Base-by-base conservation (phyloP, 768 basidiomycete species). In the Boletus rex-veris region DNA sequence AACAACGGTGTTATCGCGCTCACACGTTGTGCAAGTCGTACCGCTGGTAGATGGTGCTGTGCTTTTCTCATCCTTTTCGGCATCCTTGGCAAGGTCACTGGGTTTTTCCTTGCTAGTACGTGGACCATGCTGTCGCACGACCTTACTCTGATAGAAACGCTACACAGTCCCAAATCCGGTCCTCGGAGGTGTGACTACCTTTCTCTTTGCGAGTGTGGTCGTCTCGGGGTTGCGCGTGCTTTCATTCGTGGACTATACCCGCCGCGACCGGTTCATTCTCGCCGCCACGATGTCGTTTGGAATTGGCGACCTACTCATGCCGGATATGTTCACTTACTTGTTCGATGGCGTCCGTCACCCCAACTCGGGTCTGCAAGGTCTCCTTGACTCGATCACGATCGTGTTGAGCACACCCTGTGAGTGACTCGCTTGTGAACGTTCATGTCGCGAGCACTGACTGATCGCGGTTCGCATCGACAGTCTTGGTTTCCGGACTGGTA, bases 1-100 rank as follows among this genome's bases (percentile, higher is more conserved):
- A 90, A 90, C 63, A 90, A 89, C 61, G 88, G 88, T 36, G 86
- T 89, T 31, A 92, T 92, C 44, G 85, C 85, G 16, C 81, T 93
- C 54, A 92, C 92, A 0, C 84, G 89, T 1, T 92, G 91, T 59
- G 91, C 91, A 6, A 92, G 88, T 66, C 80, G 88, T 30, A 73
- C 77, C 4, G 90, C 91, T 0, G 91, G 90, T 14, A 80, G 85
- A 18, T 88, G 84, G 80, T 92, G 89, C 61, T 90, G 88, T 63
- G 67, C 67, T 54, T 90, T 92, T 77, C 80, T 92, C 63, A 84
- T 92, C 62, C 68, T 91, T 15, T 90, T 89, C 57, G 91, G 90
- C 10, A 70, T 90, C 43, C 74, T 93, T 4, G 90, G 90, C 40
- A 93, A 92, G 68, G 71, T 92, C 40, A 86, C 90, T 3, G 90